Evolutionary conservation across 257 asterid genomes (phyloP).

Genomic region (Penstemon barbatus): DNA sequence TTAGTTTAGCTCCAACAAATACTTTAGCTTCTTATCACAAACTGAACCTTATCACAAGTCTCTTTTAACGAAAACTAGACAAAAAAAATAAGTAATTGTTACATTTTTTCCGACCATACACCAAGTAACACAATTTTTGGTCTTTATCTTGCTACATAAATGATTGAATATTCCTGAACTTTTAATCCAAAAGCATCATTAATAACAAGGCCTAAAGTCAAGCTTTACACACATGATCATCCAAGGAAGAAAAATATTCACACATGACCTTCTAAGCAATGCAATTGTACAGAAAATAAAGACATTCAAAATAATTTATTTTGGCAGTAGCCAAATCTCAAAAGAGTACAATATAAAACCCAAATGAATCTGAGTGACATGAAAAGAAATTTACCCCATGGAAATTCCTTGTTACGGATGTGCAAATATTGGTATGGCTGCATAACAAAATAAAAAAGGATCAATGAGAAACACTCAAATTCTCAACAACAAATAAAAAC

Average conservation of each 20-base stretch:
- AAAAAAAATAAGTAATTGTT: not conserved
- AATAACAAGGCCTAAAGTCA: not conserved
- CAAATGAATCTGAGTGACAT: not conserved
- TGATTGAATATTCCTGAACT: not conserved
- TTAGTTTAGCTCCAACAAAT: not conserved
- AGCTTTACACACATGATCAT: conserved; percentile 11
- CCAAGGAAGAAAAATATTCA: not conserved
- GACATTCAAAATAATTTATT: not conserved
- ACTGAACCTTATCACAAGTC: not conserved
- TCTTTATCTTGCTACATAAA: not conserved
- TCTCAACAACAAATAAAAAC: not conserved
- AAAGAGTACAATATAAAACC: not conserved
- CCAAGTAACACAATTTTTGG: not conserved
- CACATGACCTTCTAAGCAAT: not conserved
- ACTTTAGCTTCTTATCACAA: not conserved
- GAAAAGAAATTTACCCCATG: conserved; percentile 62
- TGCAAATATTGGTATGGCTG: conserved; percentile 72
- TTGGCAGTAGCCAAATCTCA: not conserved
- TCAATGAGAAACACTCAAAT: not conserved
- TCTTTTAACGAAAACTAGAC: conserved; percentile 6
- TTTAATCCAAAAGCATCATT: not conserved
- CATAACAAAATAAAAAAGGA: conserved; percentile 19
- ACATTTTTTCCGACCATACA: not conserved
- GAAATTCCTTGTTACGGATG: conserved; percentile 85
- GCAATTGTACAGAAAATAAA: not conserved